These are phyloP conservation scores for Lactifluus pinguis DNA, from an alignment of 768 basidiomycete genomes.

Conservation along the genomic window DNA sequence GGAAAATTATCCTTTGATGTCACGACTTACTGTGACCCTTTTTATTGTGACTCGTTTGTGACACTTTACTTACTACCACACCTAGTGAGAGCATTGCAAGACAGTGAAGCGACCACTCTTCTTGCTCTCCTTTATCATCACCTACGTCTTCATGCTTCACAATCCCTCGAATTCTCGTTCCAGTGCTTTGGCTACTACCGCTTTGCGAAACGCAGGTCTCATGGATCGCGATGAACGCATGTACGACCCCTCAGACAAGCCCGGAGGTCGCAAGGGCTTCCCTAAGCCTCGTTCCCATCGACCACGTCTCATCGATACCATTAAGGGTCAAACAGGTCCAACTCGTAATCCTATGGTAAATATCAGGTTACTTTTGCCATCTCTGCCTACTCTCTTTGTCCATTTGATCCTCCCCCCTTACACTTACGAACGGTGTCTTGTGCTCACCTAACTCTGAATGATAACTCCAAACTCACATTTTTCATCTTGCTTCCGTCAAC, in stretches of 20 bases:
- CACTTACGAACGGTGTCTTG: constrained; percentile 18
- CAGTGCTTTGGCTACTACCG: constrained; percentile 49
- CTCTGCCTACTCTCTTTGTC: constrained; percentile 15
- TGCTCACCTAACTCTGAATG: constrained; percentile 22
- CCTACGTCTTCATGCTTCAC: constrained; percentile 40
- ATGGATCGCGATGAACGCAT: constrained; percentile 70
- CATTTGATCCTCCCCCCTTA: constrained; percentile 9
- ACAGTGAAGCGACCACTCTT: neutral
- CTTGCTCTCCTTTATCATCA: too few relatives aligned
- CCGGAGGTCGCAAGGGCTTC: constrained; percentile 64
- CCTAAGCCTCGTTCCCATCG: constrained; percentile 54
- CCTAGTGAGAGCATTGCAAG: too few relatives aligned
- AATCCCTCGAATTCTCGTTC: constrained; percentile 51
- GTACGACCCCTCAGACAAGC: constrained; percentile 61
- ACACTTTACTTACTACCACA: neutral
- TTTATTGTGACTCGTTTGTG: constrained; percentile 10
- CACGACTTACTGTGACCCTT: constrained; percentile 10
- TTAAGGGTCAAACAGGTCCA: constrained; percentile 43
- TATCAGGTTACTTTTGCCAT: constrained; percentile 34
- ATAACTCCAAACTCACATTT: constrained; percentile 32
- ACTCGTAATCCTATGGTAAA: constrained; percentile 58
- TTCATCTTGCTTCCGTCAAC: constrained; percentile 32
- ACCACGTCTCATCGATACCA: constrained; percentile 48
- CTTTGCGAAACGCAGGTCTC: constrained; percentile 63
- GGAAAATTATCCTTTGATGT: constrained; percentile 8